Evolutionary conservation across 306 rosid species (phyloP), one percentile per base, ranked within the genome.

Genomic region (Cucurbita ficifolia): DNA sequence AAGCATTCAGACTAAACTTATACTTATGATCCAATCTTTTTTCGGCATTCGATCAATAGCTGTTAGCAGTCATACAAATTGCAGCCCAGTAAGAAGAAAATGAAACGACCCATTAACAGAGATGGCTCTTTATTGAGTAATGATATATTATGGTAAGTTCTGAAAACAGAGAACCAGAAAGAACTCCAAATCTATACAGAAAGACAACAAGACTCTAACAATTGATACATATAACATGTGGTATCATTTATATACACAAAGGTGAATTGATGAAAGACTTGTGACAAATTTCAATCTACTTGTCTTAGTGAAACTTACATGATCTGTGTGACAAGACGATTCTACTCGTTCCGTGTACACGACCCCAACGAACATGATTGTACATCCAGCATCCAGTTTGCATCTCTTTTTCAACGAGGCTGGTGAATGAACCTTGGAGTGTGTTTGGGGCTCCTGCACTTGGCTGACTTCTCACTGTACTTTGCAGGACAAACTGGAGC

Each of bases 341-440:
- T 10, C 70, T 5, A 63, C 70, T 10, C 51, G 2, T 40, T 40
- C 70, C 35, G 16, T 18, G 24, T 40, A 40, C 50, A 39, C 7
- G 8, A 39, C 3, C 14, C 2, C 2, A 21, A 4, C 8, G 17
- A n/a, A 21, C 17, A 64, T 14, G 5, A 40, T 19, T 64, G 7
- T 14, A 49, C 18, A 11, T 63, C 70, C 12, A 14, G 21, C 4
- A 39, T n/a, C 70, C 33, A 63, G 70, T 63, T n/a, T 33, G 70
- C 17, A 49, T 46, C 21, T 50, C 21, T 69, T 13, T 53, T 76
- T 83, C 75, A 83, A 61, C 84, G 92, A 73, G 92, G 92, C 76
- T 88, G 89, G 35, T 85, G 84, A 70, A 88, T 88, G 55, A 82
- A 46, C 53, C 60, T 83, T 33, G 86, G 82, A 29, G 81, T 46